Conservation (phyloP, 495 filamentous ascomycete genomes). For the Neurospora sp. region DNA sequence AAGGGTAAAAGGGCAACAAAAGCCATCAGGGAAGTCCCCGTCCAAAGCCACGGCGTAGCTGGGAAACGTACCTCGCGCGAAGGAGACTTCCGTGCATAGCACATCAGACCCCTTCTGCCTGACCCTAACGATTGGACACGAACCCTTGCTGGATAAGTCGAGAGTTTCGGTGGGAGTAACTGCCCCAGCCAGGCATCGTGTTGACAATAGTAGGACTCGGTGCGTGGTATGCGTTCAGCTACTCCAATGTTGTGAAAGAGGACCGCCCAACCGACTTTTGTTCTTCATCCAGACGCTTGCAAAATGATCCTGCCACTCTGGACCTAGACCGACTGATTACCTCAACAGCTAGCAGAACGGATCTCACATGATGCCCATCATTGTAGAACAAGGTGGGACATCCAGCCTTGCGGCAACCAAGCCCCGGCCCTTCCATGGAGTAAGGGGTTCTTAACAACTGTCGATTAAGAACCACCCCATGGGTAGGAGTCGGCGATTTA, state of each 20-base stretch:
- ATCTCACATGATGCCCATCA: not conserved
- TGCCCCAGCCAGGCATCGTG: not conserved
- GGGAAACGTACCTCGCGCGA: not conserved
- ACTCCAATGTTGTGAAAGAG: not conserved
- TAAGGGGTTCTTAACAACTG: not conserved
- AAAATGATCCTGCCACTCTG: not conserved
- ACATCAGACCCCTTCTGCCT: not conserved
- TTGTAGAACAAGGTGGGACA: not conserved
- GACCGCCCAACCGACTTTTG: not conserved
- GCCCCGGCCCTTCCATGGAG: not conserved
- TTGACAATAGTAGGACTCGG: not conserved
- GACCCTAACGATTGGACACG: not conserved
- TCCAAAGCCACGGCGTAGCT: not conserved
- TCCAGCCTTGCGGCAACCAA: not conserved
- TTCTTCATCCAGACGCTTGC: not conserved
- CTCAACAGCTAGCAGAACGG: not conserved
- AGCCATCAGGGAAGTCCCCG: not conserved
- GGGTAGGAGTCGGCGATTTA: not conserved
- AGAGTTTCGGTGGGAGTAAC: not conserved
- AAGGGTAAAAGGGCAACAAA: not conserved
- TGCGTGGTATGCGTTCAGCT: not conserved
- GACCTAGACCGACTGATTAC: not conserved
- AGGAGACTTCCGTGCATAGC: not conserved
- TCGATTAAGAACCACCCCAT: not conserved
- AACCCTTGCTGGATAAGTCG: not conserved